These are phyloP conservation scores for Edaphochlamys debaryana DNA, from an alignment of 139 green algal species.

Conservation along the genomic window DNA sequence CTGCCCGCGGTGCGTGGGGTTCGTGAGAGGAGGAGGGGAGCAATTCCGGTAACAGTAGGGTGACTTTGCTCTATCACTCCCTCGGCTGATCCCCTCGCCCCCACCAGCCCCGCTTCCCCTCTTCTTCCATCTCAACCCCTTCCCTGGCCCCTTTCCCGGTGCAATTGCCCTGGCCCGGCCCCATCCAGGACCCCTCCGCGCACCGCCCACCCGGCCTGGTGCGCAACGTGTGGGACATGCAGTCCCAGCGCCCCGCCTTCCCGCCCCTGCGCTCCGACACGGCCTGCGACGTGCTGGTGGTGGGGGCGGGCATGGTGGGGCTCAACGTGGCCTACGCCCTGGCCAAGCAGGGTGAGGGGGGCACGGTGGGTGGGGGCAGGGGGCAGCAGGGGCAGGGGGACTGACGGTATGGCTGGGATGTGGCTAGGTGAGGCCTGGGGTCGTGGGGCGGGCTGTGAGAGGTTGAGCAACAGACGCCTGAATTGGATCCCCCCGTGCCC, in stretches of 20 bases:
- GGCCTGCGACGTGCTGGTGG: constrained; percentile 41
- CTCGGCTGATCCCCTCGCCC: too few relatives aligned
- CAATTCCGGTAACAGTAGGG: neutral
- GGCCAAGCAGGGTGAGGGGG: constrained; percentile 22
- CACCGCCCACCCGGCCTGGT: constrained; percentile 16
- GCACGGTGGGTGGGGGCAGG: neutral
- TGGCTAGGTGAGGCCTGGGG: too few relatives aligned
- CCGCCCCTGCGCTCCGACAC: neutral
- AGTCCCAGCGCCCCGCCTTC: neutral
- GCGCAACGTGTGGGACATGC: constrained; percentile 16
- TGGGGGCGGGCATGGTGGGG: constrained; percentile 44
- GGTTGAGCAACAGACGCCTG: too few relatives aligned
- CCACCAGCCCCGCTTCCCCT: too few relatives aligned
- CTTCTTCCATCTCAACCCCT: neutral
- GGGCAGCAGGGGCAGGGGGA: neutral
- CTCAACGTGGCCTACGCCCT: constrained; percentile 43
- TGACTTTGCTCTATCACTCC: too few relatives aligned
- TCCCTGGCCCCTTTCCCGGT: neutral
- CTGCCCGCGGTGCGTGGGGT: neutral
- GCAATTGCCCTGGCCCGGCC: too few relatives aligned
- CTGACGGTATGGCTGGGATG: too few relatives aligned
- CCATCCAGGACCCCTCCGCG: too few relatives aligned
- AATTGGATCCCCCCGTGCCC: too few relatives aligned
- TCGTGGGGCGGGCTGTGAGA: too few relatives aligned
- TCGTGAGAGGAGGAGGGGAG: neutral